These are phyloP conservation scores for Dendrostoma leiphaemia DNA, from an alignment of 2,329 filamentous ascomycete species.

Conservation along the genomic window DNA sequence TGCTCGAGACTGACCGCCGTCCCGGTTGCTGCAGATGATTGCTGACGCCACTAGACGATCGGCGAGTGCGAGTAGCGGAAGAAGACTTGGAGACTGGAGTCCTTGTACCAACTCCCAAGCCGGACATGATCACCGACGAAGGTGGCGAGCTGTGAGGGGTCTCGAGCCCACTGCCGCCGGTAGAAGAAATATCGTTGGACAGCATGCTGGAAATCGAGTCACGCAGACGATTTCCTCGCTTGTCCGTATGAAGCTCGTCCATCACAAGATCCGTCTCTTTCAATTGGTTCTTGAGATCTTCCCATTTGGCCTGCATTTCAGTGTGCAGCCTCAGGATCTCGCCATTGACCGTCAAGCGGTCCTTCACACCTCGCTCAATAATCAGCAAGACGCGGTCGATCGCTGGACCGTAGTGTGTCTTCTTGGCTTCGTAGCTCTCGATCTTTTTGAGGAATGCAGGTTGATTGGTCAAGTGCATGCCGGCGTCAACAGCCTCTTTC, in stretches of 20 bases:
- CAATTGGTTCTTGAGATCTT: constrained; percentile 72
- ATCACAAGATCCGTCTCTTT: constrained; percentile 71
- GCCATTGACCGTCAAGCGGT: constrained; percentile 93
- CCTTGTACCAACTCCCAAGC: constrained; percentile 37
- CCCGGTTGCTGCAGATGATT: constrained; percentile 45
- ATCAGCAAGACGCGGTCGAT: constrained; percentile 89
- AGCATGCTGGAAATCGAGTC: constrained; percentile 93
- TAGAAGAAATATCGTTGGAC: constrained; percentile 71
- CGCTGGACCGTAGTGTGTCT: constrained; percentile 87
- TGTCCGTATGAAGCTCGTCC: constrained; percentile 67
- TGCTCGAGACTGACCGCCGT: constrained; percentile 47
- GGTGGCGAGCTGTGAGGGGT: constrained; percentile 68
- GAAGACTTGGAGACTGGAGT: constrained; percentile 29
- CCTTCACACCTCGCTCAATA: constrained; percentile 92
- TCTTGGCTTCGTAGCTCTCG: constrained; percentile 93
- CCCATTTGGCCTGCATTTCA: constrained; percentile 83
- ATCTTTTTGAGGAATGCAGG: constrained; percentile 75
- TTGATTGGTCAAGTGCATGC: constrained; percentile 70
- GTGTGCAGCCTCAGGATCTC: constrained; percentile 85
- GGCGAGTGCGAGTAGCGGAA: constrained; percentile 33
- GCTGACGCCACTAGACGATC: constrained; percentile 43
- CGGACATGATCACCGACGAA: constrained; percentile 60
- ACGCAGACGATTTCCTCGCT: constrained; percentile 71
- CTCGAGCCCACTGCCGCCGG: constrained; percentile 65
- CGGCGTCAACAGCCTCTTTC: constrained; percentile 73